phyloP scores from a whole-genome alignment of 495 filamentous ascomycete species.

The Neurospora sp. region DNA sequence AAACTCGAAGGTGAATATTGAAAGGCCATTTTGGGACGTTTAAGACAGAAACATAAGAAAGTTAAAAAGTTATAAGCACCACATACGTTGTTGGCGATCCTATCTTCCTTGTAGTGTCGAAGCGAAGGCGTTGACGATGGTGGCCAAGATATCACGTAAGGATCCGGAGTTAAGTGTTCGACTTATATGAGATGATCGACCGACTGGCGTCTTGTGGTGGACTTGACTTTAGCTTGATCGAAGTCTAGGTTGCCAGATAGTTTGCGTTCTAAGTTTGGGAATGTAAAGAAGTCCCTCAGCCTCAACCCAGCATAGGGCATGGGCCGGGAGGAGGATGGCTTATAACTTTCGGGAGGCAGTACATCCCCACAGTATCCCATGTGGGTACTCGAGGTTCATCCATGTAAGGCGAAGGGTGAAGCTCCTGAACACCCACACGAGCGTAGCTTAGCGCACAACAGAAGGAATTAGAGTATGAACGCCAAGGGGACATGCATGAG shows the following conservation, averaged over 20 bases:
- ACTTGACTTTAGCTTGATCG: neutral
- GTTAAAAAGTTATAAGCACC: slow-evolving; percentile 8
- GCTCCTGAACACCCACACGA: neutral
- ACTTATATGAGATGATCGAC: slow-evolving; percentile 17
- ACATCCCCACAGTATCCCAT: slow-evolving; percentile 18
- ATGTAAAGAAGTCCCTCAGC: slow-evolving; percentile 19
- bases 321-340: slow-evolving; percentile 19
- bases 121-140: neutral
- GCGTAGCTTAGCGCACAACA: neutral
- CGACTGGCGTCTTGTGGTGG: neutral
- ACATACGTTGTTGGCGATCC: slow-evolving; percentile 21
- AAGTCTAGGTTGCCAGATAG: neutral
- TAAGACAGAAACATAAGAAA: slow-evolving; percentile 4
- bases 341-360: slow-evolving; percentile 22
- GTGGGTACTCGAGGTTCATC: neutral
- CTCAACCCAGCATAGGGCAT: slow-evolving; percentile 19
- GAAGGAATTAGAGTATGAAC: neutral
- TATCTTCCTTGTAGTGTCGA: neutral
- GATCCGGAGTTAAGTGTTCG: neutral
- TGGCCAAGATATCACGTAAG: slow-evolving; percentile 1
- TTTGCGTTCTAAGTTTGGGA: slow-evolving; percentile 24
- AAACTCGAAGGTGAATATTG: slow-evolving; percentile 18
- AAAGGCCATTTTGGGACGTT: slow-evolving; percentile 21
- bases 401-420: neutral
- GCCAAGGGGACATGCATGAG: neutral